Evolutionary conservation across 2,329 filamentous ascomycete species (phyloP).

Genomic region (Leptographium procerum): DNA sequence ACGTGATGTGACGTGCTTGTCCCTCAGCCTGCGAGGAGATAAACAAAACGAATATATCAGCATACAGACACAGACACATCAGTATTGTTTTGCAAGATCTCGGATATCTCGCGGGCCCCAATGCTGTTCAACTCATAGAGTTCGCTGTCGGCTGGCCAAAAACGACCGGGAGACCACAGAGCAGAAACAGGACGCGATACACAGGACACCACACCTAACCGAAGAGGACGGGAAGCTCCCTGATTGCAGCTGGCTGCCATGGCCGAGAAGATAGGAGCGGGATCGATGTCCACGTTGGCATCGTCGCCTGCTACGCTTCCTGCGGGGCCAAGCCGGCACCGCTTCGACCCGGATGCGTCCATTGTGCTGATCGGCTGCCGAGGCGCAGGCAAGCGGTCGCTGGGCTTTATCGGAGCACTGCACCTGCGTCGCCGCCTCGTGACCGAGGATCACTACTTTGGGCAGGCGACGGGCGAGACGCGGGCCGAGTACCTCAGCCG

Average conservation of each 20-base stretch:
- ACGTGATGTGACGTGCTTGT: background rate
- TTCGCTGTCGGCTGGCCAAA: too few species aligned
- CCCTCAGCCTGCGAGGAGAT: background rate
- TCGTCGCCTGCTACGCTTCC: background rate
- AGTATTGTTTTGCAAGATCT: too few species aligned
- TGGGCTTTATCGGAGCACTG: slow-evolving; percentile 61
- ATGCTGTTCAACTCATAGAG: background rate
- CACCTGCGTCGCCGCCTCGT: slow-evolving; percentile 55
- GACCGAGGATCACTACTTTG: slow-evolving; percentile 57
- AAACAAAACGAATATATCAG: background rate
- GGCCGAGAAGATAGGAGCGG: background rate
- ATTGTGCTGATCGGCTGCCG: slow-evolving; percentile 61
- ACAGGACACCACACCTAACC: too few species aligned
- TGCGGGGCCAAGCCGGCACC: slow-evolving; percentile 17
- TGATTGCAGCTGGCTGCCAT: background rate
- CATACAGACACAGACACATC: too few species aligned
- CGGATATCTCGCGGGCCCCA: too few species aligned
- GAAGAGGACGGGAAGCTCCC: too few species aligned
- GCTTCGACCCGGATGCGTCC: slow-evolving; percentile 49
- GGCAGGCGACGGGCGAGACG: slow-evolving; percentile 49
- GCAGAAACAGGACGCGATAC: background rate
- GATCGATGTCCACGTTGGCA: background rate
- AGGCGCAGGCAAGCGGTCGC: slow-evolving; percentile 59
- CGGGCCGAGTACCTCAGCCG: slow-evolving; percentile 48
- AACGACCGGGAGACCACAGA: background rate